Evolutionary conservation across 2,329 filamentous ascomycete species (phyloP).

Genomic region (Epichloe sibirici): DNA sequence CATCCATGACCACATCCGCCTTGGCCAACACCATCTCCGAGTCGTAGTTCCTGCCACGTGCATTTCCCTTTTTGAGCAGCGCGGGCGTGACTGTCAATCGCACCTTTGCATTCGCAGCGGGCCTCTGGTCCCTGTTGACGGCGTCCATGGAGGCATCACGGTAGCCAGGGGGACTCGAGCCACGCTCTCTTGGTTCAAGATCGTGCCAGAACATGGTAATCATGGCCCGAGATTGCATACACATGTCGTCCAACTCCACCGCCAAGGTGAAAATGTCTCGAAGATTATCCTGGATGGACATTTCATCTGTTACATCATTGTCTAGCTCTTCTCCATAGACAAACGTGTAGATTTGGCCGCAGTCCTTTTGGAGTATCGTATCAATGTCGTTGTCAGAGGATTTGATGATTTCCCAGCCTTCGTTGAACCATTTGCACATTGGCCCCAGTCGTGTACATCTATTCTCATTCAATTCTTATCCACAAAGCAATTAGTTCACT

Average conservation of each 20-base stretch:
- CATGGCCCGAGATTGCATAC: neutral
- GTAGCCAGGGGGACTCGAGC: neutral
- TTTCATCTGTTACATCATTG: neutral
- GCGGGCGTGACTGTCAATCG: slow-evolving; percentile 3
- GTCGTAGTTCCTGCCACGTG: slow-evolving; percentile 7
- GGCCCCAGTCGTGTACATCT: neutral
- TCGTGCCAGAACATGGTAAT: neutral
- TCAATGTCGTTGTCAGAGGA: neutral
- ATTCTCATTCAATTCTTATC: neutral
- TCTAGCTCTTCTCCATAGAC: neutral
- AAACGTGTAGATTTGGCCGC: neutral
- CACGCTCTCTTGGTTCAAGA: neutral
- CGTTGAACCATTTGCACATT: neutral
- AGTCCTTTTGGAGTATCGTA: neutral
- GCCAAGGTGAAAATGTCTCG: neutral
- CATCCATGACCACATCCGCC: neutral
- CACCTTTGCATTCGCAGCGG: neutral
- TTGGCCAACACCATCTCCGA: slow-evolving; percentile 2
- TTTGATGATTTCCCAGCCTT: neutral
- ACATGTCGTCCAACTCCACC: neutral
- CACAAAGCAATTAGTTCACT: neutral
- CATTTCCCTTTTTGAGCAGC: slow-evolving; percentile 9
- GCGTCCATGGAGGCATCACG: neutral
- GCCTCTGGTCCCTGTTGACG: neutral
- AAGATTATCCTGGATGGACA: neutral